A percentile compares a stretch with the other conserved stretches of the same genome.
Evolutionary conservation across 2,329 filamentous ascomycete species (phyloP).

Genomic region (Colletotrichum sublineola): DNA sequence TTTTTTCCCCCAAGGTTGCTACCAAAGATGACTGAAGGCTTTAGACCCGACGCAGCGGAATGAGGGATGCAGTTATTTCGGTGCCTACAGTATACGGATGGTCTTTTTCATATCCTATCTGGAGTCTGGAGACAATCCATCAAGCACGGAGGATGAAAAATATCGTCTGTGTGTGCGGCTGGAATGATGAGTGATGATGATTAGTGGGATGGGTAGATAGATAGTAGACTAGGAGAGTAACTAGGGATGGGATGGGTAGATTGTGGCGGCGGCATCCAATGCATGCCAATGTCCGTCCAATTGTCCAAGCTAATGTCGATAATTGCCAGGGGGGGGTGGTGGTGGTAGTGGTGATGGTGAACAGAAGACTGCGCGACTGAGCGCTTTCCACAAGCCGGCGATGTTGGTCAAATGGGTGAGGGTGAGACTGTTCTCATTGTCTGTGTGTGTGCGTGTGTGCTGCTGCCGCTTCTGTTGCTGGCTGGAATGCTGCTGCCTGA

Average conservation of each 20-base stretch:
- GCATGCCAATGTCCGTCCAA: not conserved
- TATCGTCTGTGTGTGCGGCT: no score
- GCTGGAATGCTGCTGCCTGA: conserved; percentile 41
- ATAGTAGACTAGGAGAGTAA: not conserved
- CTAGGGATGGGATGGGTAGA: not conserved
- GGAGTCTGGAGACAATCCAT: conserved; percentile 5
- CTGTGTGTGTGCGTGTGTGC: conserved; percentile 10
- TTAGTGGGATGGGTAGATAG: not conserved
- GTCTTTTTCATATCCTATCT: conserved; percentile 23
- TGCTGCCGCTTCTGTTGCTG: not conserved
- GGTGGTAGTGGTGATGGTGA: no score
- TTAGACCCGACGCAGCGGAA: conserved; percentile 22
- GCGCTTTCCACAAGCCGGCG: no score
- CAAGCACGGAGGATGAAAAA: not conserved
- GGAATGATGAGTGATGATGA: not conserved
- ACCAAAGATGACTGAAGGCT: conserved; percentile 2
- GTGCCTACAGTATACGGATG: conserved; percentile 33
- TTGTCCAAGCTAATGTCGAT: not conserved
- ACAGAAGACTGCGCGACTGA: no score
- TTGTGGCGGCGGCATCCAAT: not conserved
- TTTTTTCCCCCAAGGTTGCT: not conserved
- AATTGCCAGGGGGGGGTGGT: not conserved
- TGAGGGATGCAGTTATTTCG: conserved; percentile 34
- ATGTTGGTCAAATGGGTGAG: no score
- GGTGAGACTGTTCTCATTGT: not conserved